Base-by-base conservation (phyloP, 768 basidiomycete genomes). In the Rhodosporidiobolus sp. region DNA sequence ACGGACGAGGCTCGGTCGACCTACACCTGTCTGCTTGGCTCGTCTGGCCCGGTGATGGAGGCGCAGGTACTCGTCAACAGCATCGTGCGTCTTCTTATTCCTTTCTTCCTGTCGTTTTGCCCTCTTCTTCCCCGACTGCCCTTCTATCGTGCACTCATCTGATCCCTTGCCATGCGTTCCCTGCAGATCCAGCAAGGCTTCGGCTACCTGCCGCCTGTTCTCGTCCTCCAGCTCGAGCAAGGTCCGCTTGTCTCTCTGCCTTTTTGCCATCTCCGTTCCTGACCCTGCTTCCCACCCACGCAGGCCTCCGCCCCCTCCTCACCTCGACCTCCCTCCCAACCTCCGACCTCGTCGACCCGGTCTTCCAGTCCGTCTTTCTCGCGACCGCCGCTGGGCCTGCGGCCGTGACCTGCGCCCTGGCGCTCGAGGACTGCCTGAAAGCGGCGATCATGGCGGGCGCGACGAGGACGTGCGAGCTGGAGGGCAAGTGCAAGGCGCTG, bases 391-490 rank as follows among this genome's bases (percentile, higher is more conserved):
- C 63, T 43, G 70, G 70, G 3, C 70, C 70, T 12, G 63, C 60
- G 45, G 49, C 50, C 48, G 53, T 57, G 0, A 71, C 70, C 3
- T 71, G 70, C 34, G 60, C 48, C 53, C 63, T 65, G 34, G 70
- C 64, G 28, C 49, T 71, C 57, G 64, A 71, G 53, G 70, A 65
- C 46, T 71, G 70, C 60, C 43, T 71, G 59, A 65, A 65, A 53
- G 59, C 53, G n/a, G 57, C 58, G 26, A 38, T 65, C 26, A 17
- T 63, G 54, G 35, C 53, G 22, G 61, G 61, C 16, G 35, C 26
- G 19, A 34, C 28, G 35, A 32, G 45, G 12, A 52, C 34, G 24
- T 65, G 52, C 66, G 38, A 59, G 22, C 45, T 71, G 7, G 14
- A 49, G 34, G 46, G 46, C 38, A 55, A 71, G 52, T 71, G 64